Base-by-base conservation (phyloP, 306 rosid species). In the Gastrolobium bilobum region DNA sequence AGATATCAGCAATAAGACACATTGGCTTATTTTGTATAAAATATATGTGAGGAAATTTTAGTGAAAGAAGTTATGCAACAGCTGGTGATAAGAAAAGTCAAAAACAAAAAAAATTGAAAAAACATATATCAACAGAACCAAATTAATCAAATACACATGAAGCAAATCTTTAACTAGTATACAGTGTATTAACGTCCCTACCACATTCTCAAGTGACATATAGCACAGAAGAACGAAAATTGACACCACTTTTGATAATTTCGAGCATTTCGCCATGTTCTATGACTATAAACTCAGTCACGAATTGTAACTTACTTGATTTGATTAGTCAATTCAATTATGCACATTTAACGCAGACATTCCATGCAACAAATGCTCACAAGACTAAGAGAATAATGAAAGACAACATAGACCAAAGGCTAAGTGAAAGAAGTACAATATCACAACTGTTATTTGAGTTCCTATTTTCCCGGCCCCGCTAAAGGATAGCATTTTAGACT, bases 1-100 rank as follows among this genome's bases (percentile, higher is more conserved):
- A 82, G 69, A 80, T 8, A 76, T 68, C 54, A 81, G 72, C 11
- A 87, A 80, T 48, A 69, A 71, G 26, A 76, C 33, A 52, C 29
- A 69, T 84, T 52, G 79, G 78, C n/a, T 63, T 11, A 43, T 20
- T 46, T n/a, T 35, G 50, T 43, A 68, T 35, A 29, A 20, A 20
- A 20, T 20, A 61, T 6, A 42, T 10, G 39, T 53, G 60, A 34
- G 70, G 31, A 68, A 37, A 58, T 40, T 47, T 58, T 10, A 51
- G 43, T 10, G 37, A 53, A 44, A 68, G 6, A 38, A 58, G 81
- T 68, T 66, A 58, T 29, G 50, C 33, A 38, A 68, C 61, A 31
- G 72, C 40, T 42, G 58, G 59, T 60, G 56, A 26, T 38, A 43
- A 51, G 44, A 81, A 15, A 75, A 58, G 11, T 44, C 29, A 37